Conservation (phyloP, 108 stramenopile species). For the Stephanodiscus minutulus region DNA sequence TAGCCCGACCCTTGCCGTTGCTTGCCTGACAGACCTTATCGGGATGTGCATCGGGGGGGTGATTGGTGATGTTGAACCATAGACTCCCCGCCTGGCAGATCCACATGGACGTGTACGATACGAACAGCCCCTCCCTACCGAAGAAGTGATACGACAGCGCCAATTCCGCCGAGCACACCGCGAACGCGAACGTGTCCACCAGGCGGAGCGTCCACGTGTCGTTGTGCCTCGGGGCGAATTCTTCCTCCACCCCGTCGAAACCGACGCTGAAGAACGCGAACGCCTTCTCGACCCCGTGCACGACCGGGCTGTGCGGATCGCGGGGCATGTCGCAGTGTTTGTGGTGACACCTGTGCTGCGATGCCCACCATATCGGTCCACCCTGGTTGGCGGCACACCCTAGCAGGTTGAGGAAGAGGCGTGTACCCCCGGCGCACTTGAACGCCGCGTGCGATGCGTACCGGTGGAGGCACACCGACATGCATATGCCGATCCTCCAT, state of each 20-base stretch:
- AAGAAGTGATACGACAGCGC: slow-evolving; percentile 16
- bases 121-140: slow-evolving; percentile 50
- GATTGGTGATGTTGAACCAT: slow-evolving; percentile 65
- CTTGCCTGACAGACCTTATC: slow-evolving; percentile 35
- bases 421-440: slow-evolving; percentile 48
- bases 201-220: slow-evolving; percentile 41
- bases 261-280: slow-evolving; percentile 51
- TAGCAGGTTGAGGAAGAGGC: slow-evolving; percentile 42
- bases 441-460: slow-evolving; percentile 67
- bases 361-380: slow-evolving; percentile 72
- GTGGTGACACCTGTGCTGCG: slow-evolving; percentile 67
- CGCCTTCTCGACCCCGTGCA: slow-evolving; percentile 53
- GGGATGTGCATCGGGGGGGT: slow-evolving; percentile 21
- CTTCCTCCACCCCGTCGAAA: slow-evolving; percentile 37
- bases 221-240: slow-evolving; percentile 55
- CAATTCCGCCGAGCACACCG: slow-evolving; percentile 35
- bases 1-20: slow-evolving; percentile 26
- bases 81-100: slow-evolving; percentile 55
- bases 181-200: slow-evolving; percentile 52
- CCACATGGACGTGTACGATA: slow-evolving; percentile 52
- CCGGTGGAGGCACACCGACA: slow-evolving; percentile 66
- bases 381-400: slow-evolving; percentile 65
- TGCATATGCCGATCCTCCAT: slow-evolving; percentile 48
- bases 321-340: slow-evolving; percentile 56
- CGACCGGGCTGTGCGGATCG: slow-evolving; percentile 62